Evolutionary conservation across 495 filamentous ascomycete species (phyloP).

Genomic region (Hypoxylon lenormandii): DNA sequence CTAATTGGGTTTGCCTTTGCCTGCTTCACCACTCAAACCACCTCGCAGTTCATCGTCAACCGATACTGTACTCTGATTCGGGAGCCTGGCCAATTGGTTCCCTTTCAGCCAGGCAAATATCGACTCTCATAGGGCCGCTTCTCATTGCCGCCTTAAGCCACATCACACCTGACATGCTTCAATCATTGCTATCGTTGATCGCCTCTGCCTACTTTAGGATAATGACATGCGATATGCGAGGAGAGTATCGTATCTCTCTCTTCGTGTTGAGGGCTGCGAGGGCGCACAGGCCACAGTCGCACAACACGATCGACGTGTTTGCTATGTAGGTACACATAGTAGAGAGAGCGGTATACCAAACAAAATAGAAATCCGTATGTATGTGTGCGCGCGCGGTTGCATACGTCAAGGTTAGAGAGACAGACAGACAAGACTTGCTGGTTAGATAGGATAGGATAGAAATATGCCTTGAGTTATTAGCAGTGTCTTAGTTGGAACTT

Average conservation of each 20-base stretch:
- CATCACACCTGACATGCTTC: slow-evolving; percentile 41
- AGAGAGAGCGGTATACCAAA: slow-evolving; percentile 10
- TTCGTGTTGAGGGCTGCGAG: slow-evolving; percentile 28
- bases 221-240: slow-evolving; percentile 41
- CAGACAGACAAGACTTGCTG: too few species aligned
- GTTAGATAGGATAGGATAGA: too few species aligned
- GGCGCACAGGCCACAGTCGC: slow-evolving; percentile 24
- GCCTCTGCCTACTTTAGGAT: slow-evolving; percentile 38
- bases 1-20: slow-evolving; percentile 33
- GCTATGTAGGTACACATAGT: slow-evolving; percentile 31
- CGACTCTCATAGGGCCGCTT: slow-evolving; percentile 41
- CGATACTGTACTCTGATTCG: slow-evolving; percentile 27
- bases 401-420: background rate
- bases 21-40: slow-evolving; percentile 22
- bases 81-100: slow-evolving; percentile 44
- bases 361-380: background rate
- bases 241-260: slow-evolving; percentile 24
- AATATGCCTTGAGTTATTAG: background rate
- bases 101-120: slow-evolving; percentile 38
- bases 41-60: slow-evolving; percentile 28
- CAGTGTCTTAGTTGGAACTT: background rate
- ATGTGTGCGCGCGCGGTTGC: background rate
- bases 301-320: slow-evolving; percentile 41
- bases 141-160: slow-evolving; percentile 48
- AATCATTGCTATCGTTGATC: slow-evolving; percentile 41